Percentiles rank a stretch among this genome's conserved stretches.
Conservation (phyloP, 2,329 filamentous ascomycete genomes). For the Venturia oleaginea region DNA sequence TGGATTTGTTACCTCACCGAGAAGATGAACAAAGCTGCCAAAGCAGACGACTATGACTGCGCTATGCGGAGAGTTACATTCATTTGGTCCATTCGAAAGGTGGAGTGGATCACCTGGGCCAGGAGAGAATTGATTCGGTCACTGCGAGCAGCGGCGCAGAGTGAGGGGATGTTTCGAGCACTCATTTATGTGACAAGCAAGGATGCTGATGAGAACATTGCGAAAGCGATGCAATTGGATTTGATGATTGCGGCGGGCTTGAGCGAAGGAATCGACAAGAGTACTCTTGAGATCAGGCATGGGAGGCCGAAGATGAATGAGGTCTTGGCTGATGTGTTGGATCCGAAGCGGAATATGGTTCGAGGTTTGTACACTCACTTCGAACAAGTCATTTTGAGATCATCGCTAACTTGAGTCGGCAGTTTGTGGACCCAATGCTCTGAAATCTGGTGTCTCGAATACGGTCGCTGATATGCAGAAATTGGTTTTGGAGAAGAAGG, state of each 20-base stretch:
- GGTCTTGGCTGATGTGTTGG: background rate
- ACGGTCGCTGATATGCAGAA: conserved; percentile 9
- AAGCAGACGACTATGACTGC: conserved; percentile 3
- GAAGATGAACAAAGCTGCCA: conserved; percentile 7
- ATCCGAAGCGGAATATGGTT: conserved; percentile 11
- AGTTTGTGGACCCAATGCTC: conserved; percentile 11
- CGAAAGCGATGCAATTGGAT: conserved; percentile 7
- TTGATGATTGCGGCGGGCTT: conserved; percentile 8
- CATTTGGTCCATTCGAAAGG: conserved; percentile 11
- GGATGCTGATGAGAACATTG: background rate
- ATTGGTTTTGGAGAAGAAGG: conserved; percentile 1
- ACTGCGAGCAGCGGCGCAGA: background rate
- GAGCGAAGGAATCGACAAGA: background rate
- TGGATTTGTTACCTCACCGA: conserved; percentile 16
- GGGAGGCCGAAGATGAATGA: conserved; percentile 7
- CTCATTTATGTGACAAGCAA: conserved; percentile 8
- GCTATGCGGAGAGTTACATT: conserved; percentile 6
- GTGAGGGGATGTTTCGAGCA: background rate
- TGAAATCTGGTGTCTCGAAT: conserved; percentile 10
- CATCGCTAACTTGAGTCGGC: background rate
- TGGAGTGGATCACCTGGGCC: conserved; percentile 12
- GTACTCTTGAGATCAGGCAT: conserved; percentile 8
- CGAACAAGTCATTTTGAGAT: background rate
- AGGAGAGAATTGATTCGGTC: conserved; percentile 6
- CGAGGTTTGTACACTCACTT: background rate